These are phyloP conservation scores for Xylaria palmicola DNA, from an alignment of 495 filamentous ascomycete species.

Conservation along the genomic window DNA sequence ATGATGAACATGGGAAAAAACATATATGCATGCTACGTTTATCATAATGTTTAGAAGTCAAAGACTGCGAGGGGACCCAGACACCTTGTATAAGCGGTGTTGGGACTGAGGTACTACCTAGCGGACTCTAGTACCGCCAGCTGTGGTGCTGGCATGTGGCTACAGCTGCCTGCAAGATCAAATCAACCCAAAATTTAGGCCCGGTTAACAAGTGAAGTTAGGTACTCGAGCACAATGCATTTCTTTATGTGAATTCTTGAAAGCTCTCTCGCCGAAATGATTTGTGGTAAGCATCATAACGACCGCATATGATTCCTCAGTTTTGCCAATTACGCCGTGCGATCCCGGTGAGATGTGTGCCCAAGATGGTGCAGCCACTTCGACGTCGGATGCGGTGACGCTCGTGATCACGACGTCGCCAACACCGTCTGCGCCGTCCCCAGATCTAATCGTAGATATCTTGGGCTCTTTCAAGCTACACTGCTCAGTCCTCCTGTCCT, in stretches of 20 bases:
- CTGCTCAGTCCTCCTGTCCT: slow-evolving; percentile 33
- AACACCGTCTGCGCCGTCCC: slow-evolving; percentile 47
- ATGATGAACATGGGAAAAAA: neutral
- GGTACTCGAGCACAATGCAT: neutral
- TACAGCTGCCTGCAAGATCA: neutral
- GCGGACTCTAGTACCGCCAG: too few relatives aligned
- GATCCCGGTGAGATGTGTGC: slow-evolving; percentile 9
- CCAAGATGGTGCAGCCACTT: slow-evolving; percentile 1
- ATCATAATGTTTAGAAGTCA: neutral
- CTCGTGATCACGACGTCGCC: slow-evolving; percentile 50
- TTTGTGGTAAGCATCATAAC: neutral
- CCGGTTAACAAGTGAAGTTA: neutral
- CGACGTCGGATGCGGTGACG: slow-evolving; percentile 29
- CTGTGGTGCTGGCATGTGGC: neutral
- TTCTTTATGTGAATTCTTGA: too few relatives aligned
- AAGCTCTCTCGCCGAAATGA: neutral
- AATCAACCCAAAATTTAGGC: neutral
- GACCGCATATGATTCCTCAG: neutral
- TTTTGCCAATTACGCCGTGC: neutral
- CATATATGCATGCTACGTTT: neutral
- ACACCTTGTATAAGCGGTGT: too few relatives aligned
- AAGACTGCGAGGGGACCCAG: too few relatives aligned
- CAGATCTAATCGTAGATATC: slow-evolving; percentile 41
- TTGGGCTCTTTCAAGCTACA: slow-evolving; percentile 38
- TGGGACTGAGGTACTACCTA: too few relatives aligned